Evolutionary conservation across 164 flowering plant genomes (phyloP), one percentile per base, ranked within the genome.

Genomic region (Magnolia changhungtana): DNA sequence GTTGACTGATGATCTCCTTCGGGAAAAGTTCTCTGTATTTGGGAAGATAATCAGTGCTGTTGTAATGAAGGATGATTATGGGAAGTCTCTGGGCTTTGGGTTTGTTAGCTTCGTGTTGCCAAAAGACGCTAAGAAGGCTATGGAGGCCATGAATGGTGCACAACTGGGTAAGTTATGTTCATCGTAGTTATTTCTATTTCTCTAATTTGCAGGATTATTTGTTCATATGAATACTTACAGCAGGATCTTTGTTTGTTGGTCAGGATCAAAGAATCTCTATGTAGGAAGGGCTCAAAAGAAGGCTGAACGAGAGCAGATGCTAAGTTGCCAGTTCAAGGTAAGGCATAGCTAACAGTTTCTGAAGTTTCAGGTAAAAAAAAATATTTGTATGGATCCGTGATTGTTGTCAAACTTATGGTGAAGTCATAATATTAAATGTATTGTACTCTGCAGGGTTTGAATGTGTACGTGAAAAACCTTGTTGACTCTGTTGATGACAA

Each of bases 81-180:
- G 91, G 27, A 85, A 76, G 11, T 85, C 91, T 66, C 86, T 49
- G 77, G 90, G 90, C 11, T 89, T 81, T 81, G 90, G 91, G 16
- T 89, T 86, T 76, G 83, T 89, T 24, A 80, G 78, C 72, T 87
- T 87, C 73, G 80, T 82, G 67, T 69, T 75, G 19, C 75, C 83
- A 69, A 83, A 85, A 66, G 84, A 75, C 11, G 91, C 91, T 20
- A 81, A 59, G 74, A 82, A 73, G 50, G 89, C 91, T 24, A 27
- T 81, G 51, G 86, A 81, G 51, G 79, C 78, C 75, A 63, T 86
- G 82, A 87, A 89, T 80, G 91, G 87, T 29, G 21, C 81, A 77
- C 49, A 59, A 63, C 50, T 85, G 1, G 89, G 89, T 88, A 82
- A 73, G 1, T 13, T 63, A 21, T 14, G 21, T 11, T 21, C 49